Evolutionary conservation across 179 eudicot genomes (phyloP).

Genomic region (Silene coronaria): DNA sequence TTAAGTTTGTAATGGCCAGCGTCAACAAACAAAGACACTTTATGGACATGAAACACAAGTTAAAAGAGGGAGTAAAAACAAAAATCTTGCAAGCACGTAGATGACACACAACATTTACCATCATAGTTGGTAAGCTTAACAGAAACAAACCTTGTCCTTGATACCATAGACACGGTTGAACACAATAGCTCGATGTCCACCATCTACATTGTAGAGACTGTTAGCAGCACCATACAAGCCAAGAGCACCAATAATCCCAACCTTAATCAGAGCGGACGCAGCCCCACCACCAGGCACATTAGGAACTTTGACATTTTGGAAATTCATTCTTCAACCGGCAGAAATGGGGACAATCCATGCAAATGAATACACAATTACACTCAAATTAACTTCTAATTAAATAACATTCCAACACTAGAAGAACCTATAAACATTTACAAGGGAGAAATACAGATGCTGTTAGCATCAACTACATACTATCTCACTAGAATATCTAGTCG

Average conservation of each 20-base stretch:
- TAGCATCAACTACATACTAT: not conserved
- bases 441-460: not conserved
- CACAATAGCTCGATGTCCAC: conserved; percentile 91
- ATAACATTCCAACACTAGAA: not conserved
- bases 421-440: not conserved
- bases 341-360: conserved; percentile 5
- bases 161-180: conserved; percentile 40
- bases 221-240: conserved; percentile 59
- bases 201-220: conserved; percentile 85
- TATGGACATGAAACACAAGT: not conserved
- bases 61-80: not conserved
- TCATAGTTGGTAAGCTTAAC: not conserved
- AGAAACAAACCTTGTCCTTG: conserved; percentile 35
- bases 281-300: conserved; percentile 78
- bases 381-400: not conserved
- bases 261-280: conserved; percentile 50
- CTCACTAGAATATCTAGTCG: not conserved
- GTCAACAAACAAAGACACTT: not conserved
- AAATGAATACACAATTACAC: not conserved
- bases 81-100: conserved; percentile 1
- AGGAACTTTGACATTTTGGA: conserved; percentile 72
- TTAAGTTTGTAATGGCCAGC: not conserved
- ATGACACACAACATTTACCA: not conserved
- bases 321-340: conserved; percentile 46
- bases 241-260: conserved; percentile 54